These are phyloP conservation scores for Umbelopsis isabellina DNA, from an alignment of 192 early-diverging fungal genomes.

Conservation along the genomic window DNA sequence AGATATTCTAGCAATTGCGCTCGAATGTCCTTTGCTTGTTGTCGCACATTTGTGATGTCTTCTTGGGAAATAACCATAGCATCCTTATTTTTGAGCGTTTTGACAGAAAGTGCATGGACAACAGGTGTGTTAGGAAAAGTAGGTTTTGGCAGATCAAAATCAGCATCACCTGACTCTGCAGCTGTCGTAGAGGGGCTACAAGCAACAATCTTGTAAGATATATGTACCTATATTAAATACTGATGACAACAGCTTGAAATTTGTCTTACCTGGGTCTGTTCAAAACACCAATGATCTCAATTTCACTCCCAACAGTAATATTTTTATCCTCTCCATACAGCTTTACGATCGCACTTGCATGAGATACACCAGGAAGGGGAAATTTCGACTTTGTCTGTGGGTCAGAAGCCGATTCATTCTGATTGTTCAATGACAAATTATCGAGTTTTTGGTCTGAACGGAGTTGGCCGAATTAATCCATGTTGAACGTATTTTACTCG, in stretches of 20 bases:
- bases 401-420: not conserved
- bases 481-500: not conserved
- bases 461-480: not conserved
- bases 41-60: not conserved
- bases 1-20: constrained; percentile 57
- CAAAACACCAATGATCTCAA: constrained; percentile 71
- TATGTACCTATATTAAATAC: not conserved
- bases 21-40: constrained; percentile 39
- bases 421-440: not conserved
- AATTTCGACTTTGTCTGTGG: constrained; percentile 45
- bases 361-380: constrained; percentile 59
- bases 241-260: too few relatives aligned
- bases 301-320: constrained; percentile 57
- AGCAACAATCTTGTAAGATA: not conserved
- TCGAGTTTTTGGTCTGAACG: not conserved
- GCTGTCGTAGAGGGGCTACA: constrained; percentile 13
- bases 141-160: constrained; percentile 37
- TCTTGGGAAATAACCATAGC: not conserved
- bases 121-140: constrained; percentile 38
- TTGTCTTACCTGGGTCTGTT: constrained; percentile 26
- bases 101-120: constrained; percentile 56
- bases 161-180: constrained; percentile 29
- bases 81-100: constrained; percentile 8
- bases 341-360: constrained; percentile 68
- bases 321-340: constrained; percentile 25